Evolutionary conservation across 371 early-diverging fungal species (phyloP).

Genomic region (Entomophthora muscae): DNA sequence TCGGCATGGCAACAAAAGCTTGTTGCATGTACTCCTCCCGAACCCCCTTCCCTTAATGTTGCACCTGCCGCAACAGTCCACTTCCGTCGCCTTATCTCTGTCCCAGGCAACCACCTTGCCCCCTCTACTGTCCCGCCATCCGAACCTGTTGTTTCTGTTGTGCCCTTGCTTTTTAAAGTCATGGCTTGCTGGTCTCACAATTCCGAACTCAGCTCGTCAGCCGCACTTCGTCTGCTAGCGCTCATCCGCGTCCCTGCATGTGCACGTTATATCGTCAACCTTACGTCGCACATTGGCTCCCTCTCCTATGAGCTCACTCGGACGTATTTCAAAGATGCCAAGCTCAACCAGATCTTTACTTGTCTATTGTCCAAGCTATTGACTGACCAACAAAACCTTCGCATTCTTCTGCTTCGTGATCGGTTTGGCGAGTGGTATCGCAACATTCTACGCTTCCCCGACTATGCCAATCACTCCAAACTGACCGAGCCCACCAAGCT

Average conservation of each 20-base stretch:
- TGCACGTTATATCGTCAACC: neutral
- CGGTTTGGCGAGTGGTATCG: neutral
- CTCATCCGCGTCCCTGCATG: neutral
- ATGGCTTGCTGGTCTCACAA: neutral
- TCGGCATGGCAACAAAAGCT: neutral
- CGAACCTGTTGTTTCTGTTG: neutral
- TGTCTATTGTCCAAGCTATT: neutral
- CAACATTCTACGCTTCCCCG: neutral
- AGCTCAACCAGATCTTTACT: neutral
- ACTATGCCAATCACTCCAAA: neutral
- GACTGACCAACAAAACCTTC: neutral
- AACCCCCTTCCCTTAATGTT: neutral
- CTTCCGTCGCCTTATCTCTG: neutral
- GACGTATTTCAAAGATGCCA: neutral
- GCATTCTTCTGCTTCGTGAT: neutral
- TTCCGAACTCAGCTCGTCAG: neutral
- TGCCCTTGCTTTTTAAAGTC: neutral
- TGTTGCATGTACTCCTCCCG: neutral
- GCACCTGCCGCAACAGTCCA: neutral
- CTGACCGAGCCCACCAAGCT: conserved; percentile 1
- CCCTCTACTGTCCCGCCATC: neutral
- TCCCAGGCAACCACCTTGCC: neutral
- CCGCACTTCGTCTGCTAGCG: neutral
- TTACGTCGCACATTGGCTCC: neutral
- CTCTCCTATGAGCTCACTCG: neutral